phyloP scores from a whole-genome alignment of 2,329 filamentous ascomycete genomes.

The Cercospora sojina region DNA sequence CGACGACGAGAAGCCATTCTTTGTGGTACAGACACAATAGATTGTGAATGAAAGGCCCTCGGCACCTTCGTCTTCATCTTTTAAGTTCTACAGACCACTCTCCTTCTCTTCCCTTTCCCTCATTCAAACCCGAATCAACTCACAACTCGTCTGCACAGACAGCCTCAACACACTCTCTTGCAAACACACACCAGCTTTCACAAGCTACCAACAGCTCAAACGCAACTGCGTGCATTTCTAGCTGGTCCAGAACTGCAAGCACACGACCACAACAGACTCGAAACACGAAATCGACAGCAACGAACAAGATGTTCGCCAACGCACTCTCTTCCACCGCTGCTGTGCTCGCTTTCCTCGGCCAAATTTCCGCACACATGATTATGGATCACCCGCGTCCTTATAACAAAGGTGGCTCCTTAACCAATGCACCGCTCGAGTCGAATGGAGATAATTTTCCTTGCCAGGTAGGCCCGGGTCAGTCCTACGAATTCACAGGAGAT shows the following conservation, averaged over 20 bases:
- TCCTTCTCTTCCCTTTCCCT: constrained; percentile 5
- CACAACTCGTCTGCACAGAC: constrained; percentile 4
- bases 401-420: constrained; percentile 36
- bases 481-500: too few species aligned
- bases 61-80: constrained; percentile 9
- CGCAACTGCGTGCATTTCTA: constrained; percentile 22
- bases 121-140: constrained; percentile 4
- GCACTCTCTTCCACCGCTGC: constrained; percentile 12
- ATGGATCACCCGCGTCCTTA: constrained; percentile 70
- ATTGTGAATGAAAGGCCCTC: constrained; percentile 18
- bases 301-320: constrained; percentile 18
- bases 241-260: constrained; percentile 24
- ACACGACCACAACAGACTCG: constrained; percentile 7
- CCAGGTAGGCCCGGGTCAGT: too few species aligned
- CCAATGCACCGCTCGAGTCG: too few species aligned
- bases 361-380: constrained; percentile 70
- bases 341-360: constrained; percentile 40
- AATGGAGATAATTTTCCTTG: too few species aligned
- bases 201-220: constrained; percentile 15
- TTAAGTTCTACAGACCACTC: constrained; percentile 12
- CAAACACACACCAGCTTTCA: constrained; percentile 12
- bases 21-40: constrained; percentile 18
- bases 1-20: not conserved
- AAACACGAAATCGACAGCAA: constrained; percentile 11
- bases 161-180: constrained; percentile 8